Evolutionary conservation across 2,329 filamentous ascomycete species (phyloP).

Genomic region (Fusarium protoensiforme): DNA sequence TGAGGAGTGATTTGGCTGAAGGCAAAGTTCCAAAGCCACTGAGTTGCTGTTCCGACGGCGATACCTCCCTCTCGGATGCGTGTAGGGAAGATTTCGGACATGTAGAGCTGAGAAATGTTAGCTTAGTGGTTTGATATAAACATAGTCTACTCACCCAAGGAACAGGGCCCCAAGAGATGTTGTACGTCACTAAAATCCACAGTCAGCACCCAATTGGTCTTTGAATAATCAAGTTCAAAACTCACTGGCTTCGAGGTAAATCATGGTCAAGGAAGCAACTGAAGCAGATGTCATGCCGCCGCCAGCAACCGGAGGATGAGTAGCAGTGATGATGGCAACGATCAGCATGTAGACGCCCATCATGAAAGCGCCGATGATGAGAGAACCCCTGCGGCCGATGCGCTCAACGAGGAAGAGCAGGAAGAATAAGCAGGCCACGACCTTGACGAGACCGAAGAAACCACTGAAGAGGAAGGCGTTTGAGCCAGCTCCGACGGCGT

Average conservation of each 20-base stretch:
- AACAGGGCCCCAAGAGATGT: slow-evolving; percentile 62
- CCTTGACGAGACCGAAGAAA: slow-evolving; percentile 64
- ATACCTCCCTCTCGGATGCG: slow-evolving; percentile 62
- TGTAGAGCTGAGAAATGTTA: slow-evolving; percentile 51
- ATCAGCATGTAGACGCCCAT: slow-evolving; percentile 66
- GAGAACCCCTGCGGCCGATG: slow-evolving; percentile 59
- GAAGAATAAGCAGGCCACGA: slow-evolving; percentile 58
- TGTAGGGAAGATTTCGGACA: slow-evolving; percentile 61
- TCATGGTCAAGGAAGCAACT: slow-evolving; percentile 61
- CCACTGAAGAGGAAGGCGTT: slow-evolving; percentile 61
- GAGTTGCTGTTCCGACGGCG: slow-evolving; percentile 59
- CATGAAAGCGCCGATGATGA: slow-evolving; percentile 59
- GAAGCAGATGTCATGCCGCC: slow-evolving; percentile 50
- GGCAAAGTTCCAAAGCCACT: slow-evolving; percentile 65
- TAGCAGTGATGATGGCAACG: slow-evolving; percentile 59
- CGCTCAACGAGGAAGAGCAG: slow-evolving; percentile 61
- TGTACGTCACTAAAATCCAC: slow-evolving; percentile 52
- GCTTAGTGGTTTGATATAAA: neutral
- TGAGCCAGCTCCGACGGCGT: slow-evolving; percentile 59
- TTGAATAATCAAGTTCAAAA: neutral
- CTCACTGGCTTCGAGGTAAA: slow-evolving; percentile 59
- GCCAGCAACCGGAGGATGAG: slow-evolving; percentile 51
- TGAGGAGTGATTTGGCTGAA: slow-evolving; percentile 61
- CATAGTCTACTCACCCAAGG: slow-evolving; percentile 52
- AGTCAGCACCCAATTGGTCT: neutral